A percentile compares a stretch with the other conserved stretches of the same genome.
Evolutionary conservation across 179 eudicot genomes (phyloP).

Genomic region (Spergularia azorica): DNA sequence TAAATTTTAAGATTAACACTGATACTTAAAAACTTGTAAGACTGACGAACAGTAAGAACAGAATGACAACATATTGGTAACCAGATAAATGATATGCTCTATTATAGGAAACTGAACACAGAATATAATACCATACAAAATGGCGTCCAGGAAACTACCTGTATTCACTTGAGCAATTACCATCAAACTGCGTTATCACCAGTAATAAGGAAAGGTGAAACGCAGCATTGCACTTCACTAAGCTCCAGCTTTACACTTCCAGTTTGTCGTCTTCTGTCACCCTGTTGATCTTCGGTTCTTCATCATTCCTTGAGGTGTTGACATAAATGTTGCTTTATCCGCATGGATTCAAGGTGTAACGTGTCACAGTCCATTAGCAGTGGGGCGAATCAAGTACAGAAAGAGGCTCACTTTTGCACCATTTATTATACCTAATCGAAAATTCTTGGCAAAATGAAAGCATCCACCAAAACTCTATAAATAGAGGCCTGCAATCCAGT

Average conservation of each 20-base stretch:
- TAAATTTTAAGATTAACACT: too few relatives aligned
- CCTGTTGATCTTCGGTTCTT: constrained; percentile 2
- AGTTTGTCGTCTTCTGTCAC: neutral
- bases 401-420: constrained; percentile 11
- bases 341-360: constrained; percentile 17
- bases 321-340: constrained; percentile 21
- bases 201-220: constrained; percentile 7
- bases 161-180: constrained; percentile 6
- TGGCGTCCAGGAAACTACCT: neutral
- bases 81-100: constrained; percentile 6
- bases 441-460: constrained; percentile 3
- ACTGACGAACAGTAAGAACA: neutral
- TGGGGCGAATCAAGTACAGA: constrained; percentile 23
- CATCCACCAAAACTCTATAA: constrained; percentile 28
- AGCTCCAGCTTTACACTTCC: constrained; percentile 4
- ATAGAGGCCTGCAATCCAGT: constrained; percentile 29
- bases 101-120: neutral
- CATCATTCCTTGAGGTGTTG: constrained; percentile 10
- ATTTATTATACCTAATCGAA: constrained; percentile 23
- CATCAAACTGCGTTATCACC: constrained; percentile 5
- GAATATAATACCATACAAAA: neutral
- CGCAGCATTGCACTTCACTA: neutral
- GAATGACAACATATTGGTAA: neutral
- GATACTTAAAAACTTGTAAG: too few relatives aligned
- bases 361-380: constrained; percentile 23